Base-by-base conservation (phyloP, 2,329 filamentous ascomycete species). In the Didymella sp. region DNA sequence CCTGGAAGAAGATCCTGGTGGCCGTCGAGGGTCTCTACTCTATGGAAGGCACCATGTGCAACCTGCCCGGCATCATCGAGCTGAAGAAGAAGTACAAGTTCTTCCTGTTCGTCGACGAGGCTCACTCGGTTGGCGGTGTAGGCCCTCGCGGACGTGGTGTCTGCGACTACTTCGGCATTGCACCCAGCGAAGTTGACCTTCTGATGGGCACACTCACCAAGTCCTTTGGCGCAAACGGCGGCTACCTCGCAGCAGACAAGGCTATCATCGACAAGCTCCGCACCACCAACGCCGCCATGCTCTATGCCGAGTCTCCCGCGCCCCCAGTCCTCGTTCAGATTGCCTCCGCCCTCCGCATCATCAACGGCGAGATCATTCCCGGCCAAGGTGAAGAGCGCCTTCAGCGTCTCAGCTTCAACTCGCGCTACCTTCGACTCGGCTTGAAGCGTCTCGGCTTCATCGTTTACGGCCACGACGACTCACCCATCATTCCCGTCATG, bases 41-140 rank as follows among this genome's bases (percentile, higher is more conserved):
- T 1, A 99, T 99, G 95, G 95, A 99, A 80, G 95, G 95, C 45
- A 97, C 93, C 64, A 96, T 99, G 91, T 95, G 91, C 78, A 95
- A 99, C 75, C 85, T 99, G n/a, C 95, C 95, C 1, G 91, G 91
- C 59, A 82, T 99, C 47, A 80, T 99, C 56, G 85, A 84, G 47
- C 84, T 99, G 64, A 97, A 96, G 85, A 89, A 89, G 75, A 92
- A 91, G 78, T 99, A 99, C 87, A 98, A 96, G 82, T 99, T 96
- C 80, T 86, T 92, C 73, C 85, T 99, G 2, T 99, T 96, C 72
- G 84, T 99, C 58, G 95, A 99, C 70, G 95, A 99, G 79, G 95
- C 95, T 31, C 95, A 99, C 81, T 97, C 93, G 12, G 86, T 99
- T 59, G 95, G 95, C 68, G 95, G 95, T 56, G 85, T 98, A 44